These are phyloP conservation scores for Tilletia walkeri DNA, from an alignment of 1,284 basidiomycete genomes.

Conservation along the genomic window DNA sequence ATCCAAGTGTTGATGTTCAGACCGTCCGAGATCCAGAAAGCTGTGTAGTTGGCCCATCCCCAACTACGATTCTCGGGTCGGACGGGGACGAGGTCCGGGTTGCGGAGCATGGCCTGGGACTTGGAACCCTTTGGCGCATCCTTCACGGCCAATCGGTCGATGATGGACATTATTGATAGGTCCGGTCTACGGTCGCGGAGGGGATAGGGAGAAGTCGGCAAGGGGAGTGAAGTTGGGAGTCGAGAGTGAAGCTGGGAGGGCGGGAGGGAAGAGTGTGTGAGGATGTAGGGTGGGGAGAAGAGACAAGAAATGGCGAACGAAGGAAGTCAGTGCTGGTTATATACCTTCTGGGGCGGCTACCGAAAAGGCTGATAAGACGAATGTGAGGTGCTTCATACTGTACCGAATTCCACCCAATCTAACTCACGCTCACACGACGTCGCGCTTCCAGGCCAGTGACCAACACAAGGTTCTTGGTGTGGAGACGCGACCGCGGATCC, in stretches of 20 bases:
- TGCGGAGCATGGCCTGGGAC: conserved; percentile 30
- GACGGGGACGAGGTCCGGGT: conserved; percentile 42
- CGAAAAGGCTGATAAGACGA: too few relatives aligned
- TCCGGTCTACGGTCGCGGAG: too few relatives aligned
- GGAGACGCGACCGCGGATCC: too few relatives aligned
- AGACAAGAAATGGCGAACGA: too few relatives aligned
- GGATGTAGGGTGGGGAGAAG: too few relatives aligned
- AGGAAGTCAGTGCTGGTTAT: too few relatives aligned
- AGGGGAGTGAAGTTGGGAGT: background rate
- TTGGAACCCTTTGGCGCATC: background rate
- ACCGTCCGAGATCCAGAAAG: conserved; percentile 51
- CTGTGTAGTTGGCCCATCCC: conserved; percentile 34
- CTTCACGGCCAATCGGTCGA: conserved; percentile 12
- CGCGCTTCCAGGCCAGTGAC: too few relatives aligned
- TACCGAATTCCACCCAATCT: too few relatives aligned
- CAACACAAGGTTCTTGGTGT: too few relatives aligned
- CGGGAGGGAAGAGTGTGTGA: background rate
- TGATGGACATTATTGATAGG: background rate
- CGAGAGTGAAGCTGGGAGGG: background rate
- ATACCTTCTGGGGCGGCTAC: too few relatives aligned
- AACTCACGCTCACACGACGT: too few relatives aligned
- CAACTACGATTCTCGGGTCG: conserved; percentile 39
- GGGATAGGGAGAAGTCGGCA: background rate
- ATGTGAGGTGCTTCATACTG: too few relatives aligned
- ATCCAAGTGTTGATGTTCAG: conserved; percentile 40